A percentile compares a stretch with the other conserved stretches of the same genome.
Evolutionary conservation across 2,329 filamentous ascomycete species (phyloP).

Genomic region (Passalora sequoiae): DNA sequence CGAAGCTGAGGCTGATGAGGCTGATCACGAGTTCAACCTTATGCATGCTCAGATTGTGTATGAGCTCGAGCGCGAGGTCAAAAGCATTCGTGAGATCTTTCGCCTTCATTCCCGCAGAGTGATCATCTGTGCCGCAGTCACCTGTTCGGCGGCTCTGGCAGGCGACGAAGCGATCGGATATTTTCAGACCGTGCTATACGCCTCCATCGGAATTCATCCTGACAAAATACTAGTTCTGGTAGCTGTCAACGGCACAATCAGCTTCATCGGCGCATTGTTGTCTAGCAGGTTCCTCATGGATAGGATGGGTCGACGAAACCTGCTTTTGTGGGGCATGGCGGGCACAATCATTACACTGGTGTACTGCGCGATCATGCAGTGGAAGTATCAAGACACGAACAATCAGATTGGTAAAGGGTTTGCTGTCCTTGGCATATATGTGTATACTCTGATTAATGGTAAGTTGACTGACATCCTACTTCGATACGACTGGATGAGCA

Average conservation of each 20-base stretch:
- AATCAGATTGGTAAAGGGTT: conserved; percentile 55
- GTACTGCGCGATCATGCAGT: conserved; percentile 55
- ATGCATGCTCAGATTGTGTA: too few species aligned
- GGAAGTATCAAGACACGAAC: conserved; percentile 48
- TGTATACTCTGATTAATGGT: neutral
- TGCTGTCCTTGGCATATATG: conserved; percentile 51
- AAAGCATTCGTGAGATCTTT: too few species aligned
- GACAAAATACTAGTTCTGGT: conserved; percentile 50
- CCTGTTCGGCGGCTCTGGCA: conserved; percentile 49
- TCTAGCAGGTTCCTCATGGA: conserved; percentile 50
- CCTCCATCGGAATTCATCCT: conserved; percentile 47
- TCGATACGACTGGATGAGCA: too few species aligned
- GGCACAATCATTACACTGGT: conserved; percentile 51
- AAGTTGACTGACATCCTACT: neutral
- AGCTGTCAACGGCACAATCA: conserved; percentile 49
- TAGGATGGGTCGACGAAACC: conserved; percentile 54
- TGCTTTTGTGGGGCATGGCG: conserved; percentile 49
- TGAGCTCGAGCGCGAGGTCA: too few species aligned
- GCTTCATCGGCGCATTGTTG: conserved; percentile 46
- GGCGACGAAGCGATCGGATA: conserved; percentile 52
- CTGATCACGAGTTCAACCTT: conserved; percentile 44
- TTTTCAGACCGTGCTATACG: conserved; percentile 45
- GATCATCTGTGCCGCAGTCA: too few species aligned
- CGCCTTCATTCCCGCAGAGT: too few species aligned
- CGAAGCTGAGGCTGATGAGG: conserved; percentile 47